phyloP scores from a whole-genome alignment of 1,284 basidiomycete genomes.

The Cystobasidiaceae sp. region DNA sequence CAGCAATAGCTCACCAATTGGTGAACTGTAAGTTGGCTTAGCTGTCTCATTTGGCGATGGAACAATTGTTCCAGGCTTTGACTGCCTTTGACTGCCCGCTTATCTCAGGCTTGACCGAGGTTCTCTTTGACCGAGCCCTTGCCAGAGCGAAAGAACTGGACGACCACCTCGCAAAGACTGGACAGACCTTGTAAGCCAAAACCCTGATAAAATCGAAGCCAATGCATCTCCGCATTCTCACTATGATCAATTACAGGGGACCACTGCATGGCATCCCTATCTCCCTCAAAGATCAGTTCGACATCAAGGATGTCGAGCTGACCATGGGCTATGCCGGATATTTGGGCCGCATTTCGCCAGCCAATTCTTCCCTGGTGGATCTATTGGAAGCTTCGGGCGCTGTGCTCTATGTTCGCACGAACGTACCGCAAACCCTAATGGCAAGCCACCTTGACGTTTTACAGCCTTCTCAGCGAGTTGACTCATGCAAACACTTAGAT shows the following conservation, averaged over 20 bases:
- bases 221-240: neutral
- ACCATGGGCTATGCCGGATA: slow-evolving; percentile 36
- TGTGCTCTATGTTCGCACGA: slow-evolving; percentile 43
- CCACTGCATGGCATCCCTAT: slow-evolving; percentile 62
- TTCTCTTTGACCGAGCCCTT: slow-evolving; percentile 18
- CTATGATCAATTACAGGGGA: slow-evolving; percentile 50
- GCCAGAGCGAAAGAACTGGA: slow-evolving; percentile 16
- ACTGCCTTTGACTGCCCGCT: neutral
- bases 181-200: neutral
- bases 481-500: slow-evolving; percentile 7
- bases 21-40: neutral
- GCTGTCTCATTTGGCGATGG: neutral
- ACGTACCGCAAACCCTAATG: slow-evolving; percentile 40
- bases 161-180: neutral
- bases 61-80: neutral
- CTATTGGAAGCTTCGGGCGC: slow-evolving; percentile 43
- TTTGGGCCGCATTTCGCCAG: slow-evolving; percentile 22
- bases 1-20: slow-evolving; percentile 33
- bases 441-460: neutral
- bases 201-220: slow-evolving; percentile 18
- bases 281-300: slow-evolving; percentile 55
- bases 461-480: neutral
- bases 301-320: slow-evolving; percentile 50
- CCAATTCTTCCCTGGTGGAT: slow-evolving; percentile 29
- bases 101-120: slow-evolving; percentile 21